Evolutionary conservation across 768 basidiomycete species (phyloP), one percentile per base, ranked within the genome.

Genomic region (Amanita subjunquillea): DNA sequence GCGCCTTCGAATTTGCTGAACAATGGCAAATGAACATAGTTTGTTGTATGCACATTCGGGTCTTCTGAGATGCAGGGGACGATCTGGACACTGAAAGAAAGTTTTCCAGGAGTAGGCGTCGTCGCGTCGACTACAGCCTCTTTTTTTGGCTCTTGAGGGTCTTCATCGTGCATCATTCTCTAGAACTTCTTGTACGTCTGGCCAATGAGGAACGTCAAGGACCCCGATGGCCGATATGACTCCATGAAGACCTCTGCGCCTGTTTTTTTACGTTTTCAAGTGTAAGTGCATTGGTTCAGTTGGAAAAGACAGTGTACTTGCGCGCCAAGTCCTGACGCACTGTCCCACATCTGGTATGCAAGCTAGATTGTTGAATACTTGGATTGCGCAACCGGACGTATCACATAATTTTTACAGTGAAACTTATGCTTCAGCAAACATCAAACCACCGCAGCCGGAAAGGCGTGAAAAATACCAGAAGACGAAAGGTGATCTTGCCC

Each of bases 41-140:
- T 54, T 6, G 55, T 53, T 5, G 57, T 43, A 8, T 55, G 25
- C 6, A 52, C 46, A 2, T 25, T 20, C 6, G 46, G 36, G 36
- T 30, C 58, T 42, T 49, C 9, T 9, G 58, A 39, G 9, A 58
- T 55, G 6, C 15, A n/a, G 2, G 59, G 58, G 8, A 61, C 52
- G 17, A 56, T 40, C 37, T 60, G 58, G 12, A 53, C 42, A 20
- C 55, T 62, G 17, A 48, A 48, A 6, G 6, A 49, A 20, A 17
- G 1, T 23, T n/a, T 17, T 9, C 10, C 6, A 20, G 3, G 17
- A 40, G 2, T 20, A n/a, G 25, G n/a, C 8, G 49, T n/a, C 5
- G 3, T 46, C 61, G 8, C 47, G 61, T 81, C 83, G 54, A 83
- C 71, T 4, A 84, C 74, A 1, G 74, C 80, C 5, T 85, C 72